Evolutionary conservation across 495 filamentous ascomycete genomes (phyloP).

Genomic region (Neurospora sp.): DNA sequence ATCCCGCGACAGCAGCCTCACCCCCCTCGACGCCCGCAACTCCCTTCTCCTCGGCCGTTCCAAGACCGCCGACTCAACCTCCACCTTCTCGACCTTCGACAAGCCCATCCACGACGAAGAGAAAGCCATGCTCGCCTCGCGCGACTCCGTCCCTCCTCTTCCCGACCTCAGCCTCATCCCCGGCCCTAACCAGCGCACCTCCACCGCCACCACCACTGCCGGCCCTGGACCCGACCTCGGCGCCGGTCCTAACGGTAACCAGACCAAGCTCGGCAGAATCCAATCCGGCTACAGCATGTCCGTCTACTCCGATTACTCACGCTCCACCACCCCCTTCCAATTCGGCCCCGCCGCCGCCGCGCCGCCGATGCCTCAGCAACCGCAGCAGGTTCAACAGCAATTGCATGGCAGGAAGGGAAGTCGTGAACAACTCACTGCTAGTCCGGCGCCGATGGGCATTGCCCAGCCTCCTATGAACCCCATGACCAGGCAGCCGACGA

Average conservation of each 20-base stretch:
- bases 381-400: neutral
- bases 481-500: neutral
- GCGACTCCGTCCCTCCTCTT: neutral
- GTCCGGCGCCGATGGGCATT: neutral
- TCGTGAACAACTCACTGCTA: neutral
- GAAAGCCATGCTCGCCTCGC: neutral
- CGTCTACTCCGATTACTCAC: neutral
- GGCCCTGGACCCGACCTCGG: too few relatives aligned
- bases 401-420: neutral
- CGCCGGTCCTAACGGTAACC: too few relatives aligned
- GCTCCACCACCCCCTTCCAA: neutral
- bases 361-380: neutral
- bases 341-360: neutral
- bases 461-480: neutral
- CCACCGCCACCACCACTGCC: neutral
- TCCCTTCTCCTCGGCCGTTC: slow-evolving; percentile 60
- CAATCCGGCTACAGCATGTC: neutral
- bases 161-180: neutral
- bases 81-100: slow-evolving; percentile 25
- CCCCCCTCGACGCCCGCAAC: slow-evolving; percentile 81
- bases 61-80: slow-evolving; percentile 15
- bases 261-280: neutral
- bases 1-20: slow-evolving; percentile 77
- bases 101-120: slow-evolving; percentile 16
- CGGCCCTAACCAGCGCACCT: neutral